Evolutionary conservation across 2,329 filamentous ascomycete species (phyloP), one percentile per base, ranked within the genome.

Genomic region (Sporothrix mexicana): DNA sequence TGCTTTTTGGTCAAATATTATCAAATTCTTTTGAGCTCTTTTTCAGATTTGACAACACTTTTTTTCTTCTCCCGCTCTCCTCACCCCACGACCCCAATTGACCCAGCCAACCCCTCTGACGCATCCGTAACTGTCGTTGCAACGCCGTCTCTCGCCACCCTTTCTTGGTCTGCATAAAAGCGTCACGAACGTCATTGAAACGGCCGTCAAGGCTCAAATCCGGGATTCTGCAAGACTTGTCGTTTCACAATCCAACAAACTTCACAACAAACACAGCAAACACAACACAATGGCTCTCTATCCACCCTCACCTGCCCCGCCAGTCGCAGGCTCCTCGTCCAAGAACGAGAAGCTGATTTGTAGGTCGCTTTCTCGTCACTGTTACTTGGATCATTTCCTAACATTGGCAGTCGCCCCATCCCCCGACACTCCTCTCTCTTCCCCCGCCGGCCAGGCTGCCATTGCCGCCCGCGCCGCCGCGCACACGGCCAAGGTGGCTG

Each of bases 321-420:
- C 70, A 13, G 66, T 53, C 5, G 64, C 64, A 5, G 71, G 51
- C 0, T 69, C 66, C 2, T 68, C 72, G 67, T 23, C 61, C 70
- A 72, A 55, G 45, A 61, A 41, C 43, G 74, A 75, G 30, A 74
- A 75, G 66, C 70, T 75, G 25, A 74, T 75, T 49, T 74, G 74
- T 75, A 57, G 6, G 74, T 71, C n/a, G 9, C 4, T 36, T 8
- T 20, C 12, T 15, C 45, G 53, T 8, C 30, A 30, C 5, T 17
- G 4, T 66, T 0, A n/a, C 59, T 30, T 2, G n/a, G 23, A 41
- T 8, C 36, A 5, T 45, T 12, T 23, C 10, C 69, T 70, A n/a
- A 71, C 66, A 43, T 2, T 36, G 7, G 92, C 41, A 77, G 76
- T 77, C 61, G 76, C 76, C 12, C 76, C 76, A 9, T 73, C 74